phyloP scores from a whole-genome alignment of 257 asterid species.

The Henckelia pumila region DNA sequence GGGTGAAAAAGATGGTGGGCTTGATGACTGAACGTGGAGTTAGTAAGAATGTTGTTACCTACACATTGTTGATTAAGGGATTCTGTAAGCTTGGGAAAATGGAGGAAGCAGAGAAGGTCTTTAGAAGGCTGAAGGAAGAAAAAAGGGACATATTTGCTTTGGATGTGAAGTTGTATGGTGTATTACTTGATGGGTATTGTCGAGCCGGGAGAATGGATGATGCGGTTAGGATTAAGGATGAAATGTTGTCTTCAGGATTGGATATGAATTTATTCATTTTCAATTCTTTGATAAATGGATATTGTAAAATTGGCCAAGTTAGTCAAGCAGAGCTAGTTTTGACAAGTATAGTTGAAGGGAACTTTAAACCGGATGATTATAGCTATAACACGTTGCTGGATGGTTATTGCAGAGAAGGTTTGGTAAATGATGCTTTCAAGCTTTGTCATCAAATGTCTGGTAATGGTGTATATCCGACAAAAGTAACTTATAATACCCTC shows the following conservation, averaged over 20 bases:
- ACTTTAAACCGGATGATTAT: slow-evolving; percentile 70
- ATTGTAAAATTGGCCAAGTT: slow-evolving; percentile 64
- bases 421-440: slow-evolving; percentile 52
- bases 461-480: slow-evolving; percentile 56
- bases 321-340: slow-evolving; percentile 55
- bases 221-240: slow-evolving; percentile 61
- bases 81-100: slow-evolving; percentile 60
- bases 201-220: slow-evolving; percentile 74
- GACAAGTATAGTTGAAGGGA: slow-evolving; percentile 43
- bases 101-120: slow-evolving; percentile 63
- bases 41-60: slow-evolving; percentile 54
- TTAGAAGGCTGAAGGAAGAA: slow-evolving; percentile 52
- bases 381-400: slow-evolving; percentile 68
- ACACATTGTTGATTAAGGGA: slow-evolving; percentile 74
- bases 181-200: slow-evolving; percentile 74
- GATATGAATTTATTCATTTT: slow-evolving; percentile 56
- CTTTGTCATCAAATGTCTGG: slow-evolving; percentile 63
- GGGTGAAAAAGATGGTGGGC: slow-evolving; percentile 55
- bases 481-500: slow-evolving; percentile 69
- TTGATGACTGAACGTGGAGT: slow-evolving; percentile 50
- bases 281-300: slow-evolving; percentile 79
- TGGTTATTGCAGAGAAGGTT: slow-evolving; percentile 72
- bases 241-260: slow-evolving; percentile 68
- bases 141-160: slow-evolving; percentile 31
- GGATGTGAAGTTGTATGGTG: slow-evolving; percentile 74